These are phyloP conservation scores for Suhomyces xylopsoci DNA, from an alignment of 805 yeast species.

Conservation along the genomic window DNA sequence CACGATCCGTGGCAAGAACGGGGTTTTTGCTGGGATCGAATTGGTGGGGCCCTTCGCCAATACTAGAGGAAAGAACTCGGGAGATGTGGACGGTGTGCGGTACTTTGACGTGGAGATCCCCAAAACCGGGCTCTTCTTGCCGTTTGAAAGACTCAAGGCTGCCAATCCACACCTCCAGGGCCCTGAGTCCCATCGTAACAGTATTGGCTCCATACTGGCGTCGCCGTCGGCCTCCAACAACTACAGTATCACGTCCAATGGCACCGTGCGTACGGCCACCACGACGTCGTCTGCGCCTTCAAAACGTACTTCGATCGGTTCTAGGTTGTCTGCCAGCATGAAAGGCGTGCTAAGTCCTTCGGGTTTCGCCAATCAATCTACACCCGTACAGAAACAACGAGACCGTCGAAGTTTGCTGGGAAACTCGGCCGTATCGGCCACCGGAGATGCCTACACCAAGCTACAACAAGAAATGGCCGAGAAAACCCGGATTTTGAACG, in stretches of 20 bases:
- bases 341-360: slow-evolving; percentile 4
- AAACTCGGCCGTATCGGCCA: background rate
- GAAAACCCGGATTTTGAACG: slow-evolving; percentile 45
- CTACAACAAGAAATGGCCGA: slow-evolving; percentile 33
- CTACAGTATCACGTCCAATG: background rate
- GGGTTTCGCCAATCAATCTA: slow-evolving; percentile 1
- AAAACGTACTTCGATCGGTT: slow-evolving; percentile 4
- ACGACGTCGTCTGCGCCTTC: background rate
- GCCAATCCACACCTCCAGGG: slow-evolving; percentile 30
- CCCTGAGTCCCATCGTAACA: background rate
- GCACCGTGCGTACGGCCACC: background rate
- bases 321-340: slow-evolving; percentile 4
- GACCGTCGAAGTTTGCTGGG: slow-evolving; percentile 1
- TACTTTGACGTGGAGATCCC: slow-evolving; percentile 68
- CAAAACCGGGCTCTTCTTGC: slow-evolving; percentile 73
- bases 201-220: background rate
- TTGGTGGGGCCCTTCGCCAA: slow-evolving; percentile 59
- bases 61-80: slow-evolving; percentile 76
- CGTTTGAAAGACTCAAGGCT: slow-evolving; percentile 43
- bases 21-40: slow-evolving; percentile 86
- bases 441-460: slow-evolving; percentile 18
- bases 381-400: slow-evolving; percentile 3
- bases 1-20: slow-evolving; percentile 63
- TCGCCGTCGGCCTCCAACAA: background rate
- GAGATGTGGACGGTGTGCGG: slow-evolving; percentile 67